These are phyloP conservation scores for Aspergillus alliaceus DNA, from an alignment of 2,329 filamentous ascomycete species.

Conservation along the genomic window DNA sequence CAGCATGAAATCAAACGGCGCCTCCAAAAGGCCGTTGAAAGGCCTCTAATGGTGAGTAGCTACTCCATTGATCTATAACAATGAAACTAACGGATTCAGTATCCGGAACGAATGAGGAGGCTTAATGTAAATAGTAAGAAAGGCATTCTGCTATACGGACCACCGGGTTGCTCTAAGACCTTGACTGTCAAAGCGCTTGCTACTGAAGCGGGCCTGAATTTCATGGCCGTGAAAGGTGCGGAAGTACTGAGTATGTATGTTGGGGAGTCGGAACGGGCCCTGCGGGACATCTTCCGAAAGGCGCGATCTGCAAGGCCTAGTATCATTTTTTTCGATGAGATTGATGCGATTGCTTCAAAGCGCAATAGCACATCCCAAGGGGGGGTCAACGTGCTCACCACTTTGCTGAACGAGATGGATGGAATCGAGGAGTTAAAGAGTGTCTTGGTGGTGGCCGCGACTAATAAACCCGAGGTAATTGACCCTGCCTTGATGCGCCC, in stretches of 20 bases:
- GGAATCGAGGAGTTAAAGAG: slow-evolving; percentile 82
- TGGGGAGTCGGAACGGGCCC: slow-evolving; percentile 83
- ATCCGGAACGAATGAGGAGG: slow-evolving; percentile 51
- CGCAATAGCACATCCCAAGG: slow-evolving; percentile 52
- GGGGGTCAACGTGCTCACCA: slow-evolving; percentile 79
- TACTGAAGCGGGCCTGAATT: slow-evolving; percentile 87
- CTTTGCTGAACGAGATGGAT: slow-evolving; percentile 91
- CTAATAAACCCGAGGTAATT: slow-evolving; percentile 82
- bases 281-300: slow-evolving; percentile 82
- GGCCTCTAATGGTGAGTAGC: slow-evolving; percentile 54
- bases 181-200: slow-evolving; percentile 88
- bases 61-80: neutral
- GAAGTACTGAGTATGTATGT: slow-evolving; percentile 97
- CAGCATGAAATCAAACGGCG: slow-evolving; percentile 74
- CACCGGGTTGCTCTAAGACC: slow-evolving; percentile 93
- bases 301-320: slow-evolving; percentile 82
- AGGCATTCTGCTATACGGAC: slow-evolving; percentile 85
- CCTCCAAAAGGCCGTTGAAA: slow-evolving; percentile 58
- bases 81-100: slow-evolving; percentile 29
- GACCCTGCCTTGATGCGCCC: slow-evolving; percentile 84
- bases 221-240: slow-evolving; percentile 89
- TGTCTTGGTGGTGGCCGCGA: slow-evolving; percentile 85
- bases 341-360: slow-evolving; percentile 75
- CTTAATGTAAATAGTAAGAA: slow-evolving; percentile 65
- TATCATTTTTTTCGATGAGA: slow-evolving; percentile 97